Percentiles rank a stretch among this genome's conserved stretches.
Conservation (phyloP, 257 asterid species). For the Ilex asprella region DNA sequence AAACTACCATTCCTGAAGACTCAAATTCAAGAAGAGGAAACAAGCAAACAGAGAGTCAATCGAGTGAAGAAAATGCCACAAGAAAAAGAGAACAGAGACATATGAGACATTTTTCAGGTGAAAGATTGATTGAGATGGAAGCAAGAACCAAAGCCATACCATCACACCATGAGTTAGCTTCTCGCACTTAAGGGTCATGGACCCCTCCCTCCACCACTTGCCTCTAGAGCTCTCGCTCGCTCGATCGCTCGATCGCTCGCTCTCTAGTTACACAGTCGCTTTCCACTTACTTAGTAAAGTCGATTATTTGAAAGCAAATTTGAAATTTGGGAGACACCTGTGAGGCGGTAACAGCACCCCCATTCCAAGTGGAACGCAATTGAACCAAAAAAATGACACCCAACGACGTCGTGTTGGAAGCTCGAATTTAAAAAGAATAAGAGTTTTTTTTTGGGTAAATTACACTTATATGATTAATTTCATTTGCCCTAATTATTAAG, state of each 20-base stretch:
- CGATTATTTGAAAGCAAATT: no score
- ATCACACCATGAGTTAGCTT: constrained; percentile 26
- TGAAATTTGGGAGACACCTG: no score
- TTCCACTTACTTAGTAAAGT: not conserved
- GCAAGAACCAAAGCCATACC: constrained; percentile 26
- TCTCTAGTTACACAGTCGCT: constrained; percentile 17
- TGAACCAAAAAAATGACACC: no score
- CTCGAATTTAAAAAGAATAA: no score
- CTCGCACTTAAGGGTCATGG: constrained; percentile 34
- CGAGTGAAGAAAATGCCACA: not conserved
- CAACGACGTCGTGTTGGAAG: no score
- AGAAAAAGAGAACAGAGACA: not conserved
- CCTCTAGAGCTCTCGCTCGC: no score
- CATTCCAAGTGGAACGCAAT: no score
- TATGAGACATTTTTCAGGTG: constrained; percentile 17
- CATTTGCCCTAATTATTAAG: no score
- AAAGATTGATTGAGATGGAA: constrained; percentile 52
- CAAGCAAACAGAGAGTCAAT: constrained; percentile 12
- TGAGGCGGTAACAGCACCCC: no score
- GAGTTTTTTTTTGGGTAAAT: no score
- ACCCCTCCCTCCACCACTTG: constrained; percentile 21
- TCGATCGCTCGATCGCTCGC: constrained; percentile 17
- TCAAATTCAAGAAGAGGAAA: constrained; percentile 10
- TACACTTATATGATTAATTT: no score
- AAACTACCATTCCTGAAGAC: constrained; percentile 14